phyloP scores from a whole-genome alignment of 495 filamentous ascomycete genomes.

The Neurospora sp. region DNA sequence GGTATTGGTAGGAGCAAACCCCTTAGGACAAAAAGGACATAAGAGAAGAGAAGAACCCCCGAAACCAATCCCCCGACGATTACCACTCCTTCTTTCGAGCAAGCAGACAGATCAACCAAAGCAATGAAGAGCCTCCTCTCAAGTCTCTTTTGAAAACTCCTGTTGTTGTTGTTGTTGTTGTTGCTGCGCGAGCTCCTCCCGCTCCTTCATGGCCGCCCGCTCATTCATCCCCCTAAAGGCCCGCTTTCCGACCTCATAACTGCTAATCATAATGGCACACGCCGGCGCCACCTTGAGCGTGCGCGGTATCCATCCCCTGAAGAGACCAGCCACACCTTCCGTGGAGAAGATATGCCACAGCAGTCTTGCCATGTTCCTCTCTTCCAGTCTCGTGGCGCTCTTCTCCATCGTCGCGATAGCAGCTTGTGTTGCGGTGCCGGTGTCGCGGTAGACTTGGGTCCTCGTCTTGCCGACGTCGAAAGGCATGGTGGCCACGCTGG shows the following conservation, averaged over 20 bases:
- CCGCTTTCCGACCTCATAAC: constrained; percentile 90
- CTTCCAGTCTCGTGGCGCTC: constrained; percentile 48
- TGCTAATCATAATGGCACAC: constrained; percentile 99
- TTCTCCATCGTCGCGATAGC: constrained; percentile 5
- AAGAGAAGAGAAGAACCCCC: background rate
- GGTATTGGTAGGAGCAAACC: background rate
- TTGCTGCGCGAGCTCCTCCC: background rate
- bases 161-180: background rate
- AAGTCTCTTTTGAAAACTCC: background rate
- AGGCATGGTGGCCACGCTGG: constrained; percentile 84
- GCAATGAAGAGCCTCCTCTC: background rate
- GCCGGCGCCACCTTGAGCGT: constrained; percentile 92
- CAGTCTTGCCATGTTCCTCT: constrained; percentile 63
- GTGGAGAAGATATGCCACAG: constrained; percentile 78
- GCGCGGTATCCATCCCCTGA: constrained; percentile 80
- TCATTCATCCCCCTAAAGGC: constrained; percentile 75
- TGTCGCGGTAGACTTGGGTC: constrained; percentile 65
- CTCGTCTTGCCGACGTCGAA: constrained; percentile 98
- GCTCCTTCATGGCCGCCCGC: constrained; percentile 25
- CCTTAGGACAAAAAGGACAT: background rate
- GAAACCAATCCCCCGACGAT: background rate
- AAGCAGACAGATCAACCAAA: background rate
- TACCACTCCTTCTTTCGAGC: background rate
- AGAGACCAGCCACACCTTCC: constrained; percentile 72
- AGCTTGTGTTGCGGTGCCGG: constrained; percentile 14